Evolutionary conservation across 2,329 filamentous ascomycete species (phyloP).

Genomic region (Cladobotryum mycophilum): DNA sequence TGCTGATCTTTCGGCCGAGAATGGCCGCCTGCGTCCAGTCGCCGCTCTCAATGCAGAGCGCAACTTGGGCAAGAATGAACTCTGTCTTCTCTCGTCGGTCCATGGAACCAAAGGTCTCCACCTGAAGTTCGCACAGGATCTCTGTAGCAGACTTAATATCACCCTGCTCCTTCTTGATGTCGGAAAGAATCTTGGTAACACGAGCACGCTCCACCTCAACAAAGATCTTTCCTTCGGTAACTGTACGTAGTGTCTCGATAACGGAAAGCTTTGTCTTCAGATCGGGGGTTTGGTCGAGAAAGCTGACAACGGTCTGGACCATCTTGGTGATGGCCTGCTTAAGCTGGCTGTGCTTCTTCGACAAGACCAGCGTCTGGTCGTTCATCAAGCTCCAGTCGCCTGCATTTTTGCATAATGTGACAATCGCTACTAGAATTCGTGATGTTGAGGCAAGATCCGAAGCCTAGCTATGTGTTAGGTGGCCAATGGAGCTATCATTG

Average conservation of each 20-base stretch:
- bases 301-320: slow-evolving; percentile 93
- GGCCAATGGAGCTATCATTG: slow-evolving; percentile 12
- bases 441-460: slow-evolving; percentile 96
- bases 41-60: slow-evolving; percentile 86
- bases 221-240: slow-evolving; percentile 99
- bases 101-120: slow-evolving; percentile 99
- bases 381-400: slow-evolving; percentile 93
- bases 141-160: slow-evolving; percentile 86
- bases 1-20: slow-evolving; percentile 94
- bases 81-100: slow-evolving; percentile 95
- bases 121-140: slow-evolving; percentile 93
- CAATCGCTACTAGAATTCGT: slow-evolving; percentile 76
- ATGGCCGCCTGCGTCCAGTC: slow-evolving; percentile 97
- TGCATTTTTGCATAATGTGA: slow-evolving; percentile 88
- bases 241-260: slow-evolving; percentile 90
- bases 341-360: slow-evolving; percentile 99
- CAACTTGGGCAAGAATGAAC: slow-evolving; percentile 93
- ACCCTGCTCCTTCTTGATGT: slow-evolving; percentile 95
- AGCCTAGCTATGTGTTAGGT: slow-evolving; percentile 49
- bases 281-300: slow-evolving; percentile 79
- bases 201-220: slow-evolving; percentile 97
- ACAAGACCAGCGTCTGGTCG: slow-evolving; percentile 90
- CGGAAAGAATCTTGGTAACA: slow-evolving; percentile 87
- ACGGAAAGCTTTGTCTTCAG: slow-evolving; percentile 84
- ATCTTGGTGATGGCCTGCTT: slow-evolving; percentile 99